These are phyloP conservation scores for Phytophthora sojae DNA, from an alignment of 352 stramenopile genomes.

Conservation along the genomic window DNA sequence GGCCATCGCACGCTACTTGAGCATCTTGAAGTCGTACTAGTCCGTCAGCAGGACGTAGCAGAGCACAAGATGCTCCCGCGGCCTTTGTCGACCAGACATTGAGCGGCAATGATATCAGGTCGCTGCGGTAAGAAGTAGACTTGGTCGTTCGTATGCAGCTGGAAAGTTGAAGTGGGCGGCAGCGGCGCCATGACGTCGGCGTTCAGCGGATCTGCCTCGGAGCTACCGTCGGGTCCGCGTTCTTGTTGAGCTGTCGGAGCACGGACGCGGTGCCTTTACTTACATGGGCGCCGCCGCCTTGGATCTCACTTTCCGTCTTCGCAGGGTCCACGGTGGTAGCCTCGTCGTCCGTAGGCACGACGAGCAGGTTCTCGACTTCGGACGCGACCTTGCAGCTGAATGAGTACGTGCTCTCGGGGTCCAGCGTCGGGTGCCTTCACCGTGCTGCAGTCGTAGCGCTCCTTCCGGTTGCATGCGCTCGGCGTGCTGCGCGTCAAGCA, in stretches of 20 bases:
- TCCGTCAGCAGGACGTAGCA: neutral
- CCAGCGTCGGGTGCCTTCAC: constrained; percentile 57
- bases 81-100: neutral
- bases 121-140: constrained; percentile 70
- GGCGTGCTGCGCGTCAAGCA: neutral
- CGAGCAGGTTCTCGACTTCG: constrained; percentile 58
- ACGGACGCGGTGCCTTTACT: constrained; percentile 40
- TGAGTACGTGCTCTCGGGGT: constrained; percentile 55
- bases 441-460: neutral
- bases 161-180: constrained; percentile 59
- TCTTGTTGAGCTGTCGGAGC: constrained; percentile 51
- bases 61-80: neutral
- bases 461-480: neutral
- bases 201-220: constrained; percentile 55
- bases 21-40: neutral
- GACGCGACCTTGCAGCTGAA: constrained; percentile 61
- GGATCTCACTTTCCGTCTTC: constrained; percentile 15
- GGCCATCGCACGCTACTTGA: neutral
- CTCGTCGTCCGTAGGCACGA: constrained; percentile 43
- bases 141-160: constrained; percentile 66
- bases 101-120: no score
- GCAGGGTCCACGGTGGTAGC: constrained; percentile 16
- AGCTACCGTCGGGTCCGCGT: constrained; percentile 26
- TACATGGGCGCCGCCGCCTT: constrained; percentile 14
- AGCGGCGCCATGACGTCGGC: constrained; percentile 45